A percentile compares a stretch with the other conserved stretches of the same genome.
These are phyloP conservation scores for Sporothrix sp. DNA, from an alignment of 2,329 filamentous ascomycete species.

Conservation along the genomic window DNA sequence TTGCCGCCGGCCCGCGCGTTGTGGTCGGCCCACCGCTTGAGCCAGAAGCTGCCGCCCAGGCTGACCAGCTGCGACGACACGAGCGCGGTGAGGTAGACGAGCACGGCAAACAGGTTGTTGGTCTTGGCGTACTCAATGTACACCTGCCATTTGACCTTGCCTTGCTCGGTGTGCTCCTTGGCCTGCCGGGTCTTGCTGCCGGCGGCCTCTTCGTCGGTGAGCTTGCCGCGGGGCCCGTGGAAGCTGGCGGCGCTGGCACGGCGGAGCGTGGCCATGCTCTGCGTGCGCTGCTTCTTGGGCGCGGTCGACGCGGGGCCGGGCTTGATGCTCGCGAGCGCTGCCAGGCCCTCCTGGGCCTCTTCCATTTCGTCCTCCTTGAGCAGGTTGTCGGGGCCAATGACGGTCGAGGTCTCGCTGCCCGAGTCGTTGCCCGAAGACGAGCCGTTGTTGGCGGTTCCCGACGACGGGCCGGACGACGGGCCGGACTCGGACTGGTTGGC, in stretches of 20 bases:
- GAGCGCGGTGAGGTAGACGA: constrained; percentile 67
- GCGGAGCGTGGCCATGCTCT: constrained; percentile 72
- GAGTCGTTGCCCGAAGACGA: constrained; percentile 24
- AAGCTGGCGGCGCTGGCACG: constrained; percentile 89
- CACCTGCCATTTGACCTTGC: constrained; percentile 96
- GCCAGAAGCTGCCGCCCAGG: constrained; percentile 81
- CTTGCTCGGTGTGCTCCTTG: constrained; percentile 85
- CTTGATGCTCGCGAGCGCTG: constrained; percentile 69
- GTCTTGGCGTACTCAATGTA: constrained; percentile 92
- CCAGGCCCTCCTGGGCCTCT: constrained; percentile 66
- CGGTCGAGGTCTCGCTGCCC: constrained; percentile 47
- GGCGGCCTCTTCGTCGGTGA: constrained; percentile 72
- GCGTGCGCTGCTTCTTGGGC: constrained; percentile 44
- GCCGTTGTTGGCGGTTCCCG: not conserved
- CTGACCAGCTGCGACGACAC: constrained; percentile 71
- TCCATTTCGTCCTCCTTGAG: constrained; percentile 61
- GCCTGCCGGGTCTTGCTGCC: constrained; percentile 69
- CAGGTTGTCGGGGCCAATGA: constrained; percentile 43
- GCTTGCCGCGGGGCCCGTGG: constrained; percentile 72
- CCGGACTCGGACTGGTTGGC: constrained; percentile 49
- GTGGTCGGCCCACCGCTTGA: constrained; percentile 81
- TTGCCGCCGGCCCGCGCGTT: constrained; percentile 64
- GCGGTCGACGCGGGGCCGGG: constrained; percentile 28
- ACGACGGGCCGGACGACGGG: constrained; percentile 24
- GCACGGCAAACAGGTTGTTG: constrained; percentile 78